Evolutionary conservation across 768 basidiomycete genomes (phyloP).

Genomic region (Leccinum truebloodii): DNA sequence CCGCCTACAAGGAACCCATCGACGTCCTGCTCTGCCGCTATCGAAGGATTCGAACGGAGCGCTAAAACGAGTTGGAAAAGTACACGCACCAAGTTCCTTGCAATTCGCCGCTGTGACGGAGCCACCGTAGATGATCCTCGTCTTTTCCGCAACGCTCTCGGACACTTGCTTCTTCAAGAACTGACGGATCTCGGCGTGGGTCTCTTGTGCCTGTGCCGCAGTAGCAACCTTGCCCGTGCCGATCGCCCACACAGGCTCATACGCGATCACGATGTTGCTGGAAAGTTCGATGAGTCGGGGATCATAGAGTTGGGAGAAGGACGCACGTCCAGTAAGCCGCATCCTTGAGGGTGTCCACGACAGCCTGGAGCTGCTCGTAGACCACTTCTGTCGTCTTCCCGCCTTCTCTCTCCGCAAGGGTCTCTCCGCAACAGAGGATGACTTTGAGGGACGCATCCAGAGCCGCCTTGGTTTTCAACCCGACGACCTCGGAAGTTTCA

Average conservation of each 20-base stretch:
- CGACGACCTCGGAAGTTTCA: slow-evolving; percentile 82
- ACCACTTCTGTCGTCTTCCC: slow-evolving; percentile 78
- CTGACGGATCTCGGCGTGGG: slow-evolving; percentile 79
- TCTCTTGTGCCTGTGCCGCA: slow-evolving; percentile 88
- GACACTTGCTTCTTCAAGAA: slow-evolving; percentile 72
- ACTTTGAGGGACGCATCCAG: slow-evolving; percentile 75
- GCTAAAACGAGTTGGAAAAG: neutral
- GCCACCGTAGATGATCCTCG: slow-evolving; percentile 94
- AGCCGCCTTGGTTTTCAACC: slow-evolving; percentile 84
- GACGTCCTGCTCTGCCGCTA: slow-evolving; percentile 78
- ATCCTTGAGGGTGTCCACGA: slow-evolving; percentile 56
- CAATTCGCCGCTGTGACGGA: slow-evolving; percentile 90
- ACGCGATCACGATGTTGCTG: slow-evolving; percentile 92
- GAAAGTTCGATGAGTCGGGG: neutral
- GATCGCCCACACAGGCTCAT: slow-evolving; percentile 98
- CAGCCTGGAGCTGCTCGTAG: slow-evolving; percentile 78
- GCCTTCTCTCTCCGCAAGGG: slow-evolving; percentile 82
- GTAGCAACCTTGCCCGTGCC: slow-evolving; percentile 97
- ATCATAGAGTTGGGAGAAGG: neutral
- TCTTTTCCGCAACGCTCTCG: slow-evolving; percentile 63
- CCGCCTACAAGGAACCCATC: slow-evolving; percentile 99
- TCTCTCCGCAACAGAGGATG: slow-evolving; percentile 97
- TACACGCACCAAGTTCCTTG: slow-evolving; percentile 74
- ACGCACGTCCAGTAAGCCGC: slow-evolving; percentile 78
- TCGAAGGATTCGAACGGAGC: neutral